Conservation (phyloP, 371 early-diverging fungal genomes). For the Enterocytospora artemiae region DNA sequence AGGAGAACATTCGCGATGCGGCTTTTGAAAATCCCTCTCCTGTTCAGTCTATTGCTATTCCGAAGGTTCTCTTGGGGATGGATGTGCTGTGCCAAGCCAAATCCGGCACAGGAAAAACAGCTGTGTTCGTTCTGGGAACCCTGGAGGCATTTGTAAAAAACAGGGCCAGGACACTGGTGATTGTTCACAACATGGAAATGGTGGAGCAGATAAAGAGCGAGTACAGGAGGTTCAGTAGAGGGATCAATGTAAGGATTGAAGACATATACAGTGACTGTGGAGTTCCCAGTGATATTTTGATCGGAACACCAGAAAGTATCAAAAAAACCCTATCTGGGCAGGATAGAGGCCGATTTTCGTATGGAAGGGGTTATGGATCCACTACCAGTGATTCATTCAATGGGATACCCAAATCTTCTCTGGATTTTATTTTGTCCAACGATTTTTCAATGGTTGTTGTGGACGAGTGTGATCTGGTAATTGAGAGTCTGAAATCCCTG, state of each 20-base stretch:
- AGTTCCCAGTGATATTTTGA: neutral
- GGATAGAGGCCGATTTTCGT: too few species aligned
- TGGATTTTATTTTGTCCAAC: neutral
- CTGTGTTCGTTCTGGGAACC: constrained; percentile 69
- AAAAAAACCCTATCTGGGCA: too few species aligned
- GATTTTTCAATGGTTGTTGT: neutral
- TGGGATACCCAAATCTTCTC: too few species aligned
- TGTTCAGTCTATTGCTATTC: constrained; percentile 46
- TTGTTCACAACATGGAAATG: neutral
- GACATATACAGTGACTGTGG: neutral
- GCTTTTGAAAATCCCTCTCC: constrained; percentile 61
- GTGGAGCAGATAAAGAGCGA: neutral
- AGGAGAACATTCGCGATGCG: constrained; percentile 42
- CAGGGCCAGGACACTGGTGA: neutral
- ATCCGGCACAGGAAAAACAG: constrained; percentile 93
- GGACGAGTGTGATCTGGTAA: neutral
- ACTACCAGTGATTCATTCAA: too few species aligned
- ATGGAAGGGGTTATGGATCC: too few species aligned
- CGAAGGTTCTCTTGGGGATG: constrained; percentile 33
- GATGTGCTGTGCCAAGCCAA: constrained; percentile 81
- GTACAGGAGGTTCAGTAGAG: neutral
- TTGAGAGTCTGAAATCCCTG: neutral
- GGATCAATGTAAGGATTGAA: neutral
- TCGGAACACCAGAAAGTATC: neutral
- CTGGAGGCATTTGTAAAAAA: neutral